Evolutionary conservation across 257 asterid species (phyloP), one percentile per base, ranked within the genome.

Genomic region (Solanum piurae): DNA sequence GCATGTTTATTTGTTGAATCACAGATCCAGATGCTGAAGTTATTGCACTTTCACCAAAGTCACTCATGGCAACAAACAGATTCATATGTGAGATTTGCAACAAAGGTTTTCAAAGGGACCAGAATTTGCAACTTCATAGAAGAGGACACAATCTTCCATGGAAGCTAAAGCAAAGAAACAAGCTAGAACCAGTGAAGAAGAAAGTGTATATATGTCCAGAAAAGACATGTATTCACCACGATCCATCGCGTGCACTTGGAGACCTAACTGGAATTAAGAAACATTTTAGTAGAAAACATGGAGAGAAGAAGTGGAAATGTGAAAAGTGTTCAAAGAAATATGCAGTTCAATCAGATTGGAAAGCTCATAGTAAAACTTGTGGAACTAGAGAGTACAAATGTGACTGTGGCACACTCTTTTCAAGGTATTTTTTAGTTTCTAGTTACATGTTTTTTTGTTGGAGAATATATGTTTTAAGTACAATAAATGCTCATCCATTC

Each of bases 11-110:
- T 29, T 80, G 27, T 80, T 80, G 68, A 77, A 16, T 7, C 12
- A 71, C 36, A 96, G 99, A 96, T 96, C 99, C 99, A 83, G 98
- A 95, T 93, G 97, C 99, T 9, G 98, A 96, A 83, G 99, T 96
- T 12, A 91, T 96, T 6, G 98, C 98, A 1, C 94, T 96, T 0
- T 95, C 99, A 2, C 99, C 99, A 2, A 94, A 92, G 89, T 91
- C 98, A 9, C 95, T 96, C 2, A 96, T 94, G 99, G 99, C 98
- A 1, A 95, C 99, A 0, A 94, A 95, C 93, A 84, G 99, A 80
- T 96, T 96, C 91, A 11, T 96, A 10, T 96, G 99, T 34, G 99
- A 96, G 90, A 95, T 96, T 82, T 96, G 99, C 93, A 96, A 95
- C 92, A 96, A 96, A 79, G 99, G 99, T 3, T 96, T 96, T 85